Base-by-base conservation (phyloP, 345 rosid genomes). In the Rhodomyrtus tomentosa region DNA sequence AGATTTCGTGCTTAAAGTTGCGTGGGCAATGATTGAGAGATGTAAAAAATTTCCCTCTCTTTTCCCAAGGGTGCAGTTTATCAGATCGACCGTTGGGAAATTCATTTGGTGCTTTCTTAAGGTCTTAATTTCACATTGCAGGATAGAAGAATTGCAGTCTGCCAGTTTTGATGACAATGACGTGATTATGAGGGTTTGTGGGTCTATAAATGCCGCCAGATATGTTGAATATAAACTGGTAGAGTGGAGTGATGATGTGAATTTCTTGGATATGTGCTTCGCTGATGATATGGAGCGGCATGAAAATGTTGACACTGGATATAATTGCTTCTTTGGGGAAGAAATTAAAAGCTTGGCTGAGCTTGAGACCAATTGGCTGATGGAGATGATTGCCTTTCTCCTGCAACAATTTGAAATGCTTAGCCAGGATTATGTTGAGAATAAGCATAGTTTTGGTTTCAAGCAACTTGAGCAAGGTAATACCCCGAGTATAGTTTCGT, bases 171-270 rank as follows among this genome's bases (percentile, higher is more conserved):
- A 88, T 54, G 90, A 85, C 21, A 29, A n/a, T 58, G 84, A 83
- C 62, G 81, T 88, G 81, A 83, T 93, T 40, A 73, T 85, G 82
- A 91, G 89, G 87, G 89, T 91, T 16, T 92, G 97, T 87, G 91
- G 89, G 80, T 91, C 92, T 3, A 92, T 94, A 84, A 95, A 95
- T 83, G 90, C 93, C 45, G 96, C 97, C 40, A 89, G 90, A 81
- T 94, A 90, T 85, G 88, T 94, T 24, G 93, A 90, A 87, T 91
- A 88, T 29, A 92, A 92, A 86, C 87, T 95, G 89, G 92, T 88
- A 87, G 94, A 93, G 74, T 93, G 98, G 98, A 91, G 94, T 86
- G 98, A 95, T 84, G 96, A 93, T 82, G 88, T 91, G 55, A 89
- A 85, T 53, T 88, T 95, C 83, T 83, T 94, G 29, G 97, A 94